A percentile compares a stretch with the other conserved stretches of the same genome.
phyloP scores from a whole-genome alignment of 306 rosid species.

The Cucurbita pepo region DNA sequence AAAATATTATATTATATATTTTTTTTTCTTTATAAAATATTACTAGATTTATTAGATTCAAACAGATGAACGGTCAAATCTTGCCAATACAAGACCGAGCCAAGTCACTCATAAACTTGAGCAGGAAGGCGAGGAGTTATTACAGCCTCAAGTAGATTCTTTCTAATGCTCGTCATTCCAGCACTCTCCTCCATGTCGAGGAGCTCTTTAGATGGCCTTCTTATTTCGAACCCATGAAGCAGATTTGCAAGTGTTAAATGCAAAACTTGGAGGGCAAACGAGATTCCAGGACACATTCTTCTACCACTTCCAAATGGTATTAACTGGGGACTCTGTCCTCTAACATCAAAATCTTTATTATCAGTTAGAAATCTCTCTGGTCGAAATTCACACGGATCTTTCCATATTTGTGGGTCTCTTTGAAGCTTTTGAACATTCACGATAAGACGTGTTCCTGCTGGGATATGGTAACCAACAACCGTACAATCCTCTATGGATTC shows the following conservation, averaged over 20 bases:
- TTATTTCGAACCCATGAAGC: conserved; percentile 17
- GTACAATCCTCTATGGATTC: conserved; percentile 14
- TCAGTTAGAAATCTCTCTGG: conserved; percentile 16
- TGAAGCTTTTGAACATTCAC: conserved; percentile 16
- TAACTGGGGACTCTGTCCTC: conserved; percentile 9
- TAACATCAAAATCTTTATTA: neutral
- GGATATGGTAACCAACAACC: conserved; percentile 11
- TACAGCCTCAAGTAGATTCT: conserved; percentile 4
- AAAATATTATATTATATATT: no score
- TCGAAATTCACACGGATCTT: conserved; percentile 8
- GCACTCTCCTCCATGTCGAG: neutral
- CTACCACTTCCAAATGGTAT: conserved; percentile 22
- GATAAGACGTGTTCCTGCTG: conserved; percentile 8
- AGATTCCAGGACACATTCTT: conserved; percentile 7
- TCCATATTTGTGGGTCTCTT: conserved; percentile 15
- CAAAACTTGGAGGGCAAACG: conserved; percentile 4
- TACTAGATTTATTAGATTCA: no score
- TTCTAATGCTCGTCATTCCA: neutral
- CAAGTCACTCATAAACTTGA: neutral
- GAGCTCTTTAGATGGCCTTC: neutral
- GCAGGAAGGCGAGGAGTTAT: conserved; percentile 4
- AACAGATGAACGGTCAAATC: no score
- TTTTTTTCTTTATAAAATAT: no score
- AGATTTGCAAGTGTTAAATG: conserved; percentile 12
- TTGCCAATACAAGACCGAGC: no score